Percentiles rank a stretch among this genome's conserved stretches.
Evolutionary conservation across 2,329 filamentous ascomycete genomes (phyloP).

Genomic region (Fusarium protoensiforme): DNA sequence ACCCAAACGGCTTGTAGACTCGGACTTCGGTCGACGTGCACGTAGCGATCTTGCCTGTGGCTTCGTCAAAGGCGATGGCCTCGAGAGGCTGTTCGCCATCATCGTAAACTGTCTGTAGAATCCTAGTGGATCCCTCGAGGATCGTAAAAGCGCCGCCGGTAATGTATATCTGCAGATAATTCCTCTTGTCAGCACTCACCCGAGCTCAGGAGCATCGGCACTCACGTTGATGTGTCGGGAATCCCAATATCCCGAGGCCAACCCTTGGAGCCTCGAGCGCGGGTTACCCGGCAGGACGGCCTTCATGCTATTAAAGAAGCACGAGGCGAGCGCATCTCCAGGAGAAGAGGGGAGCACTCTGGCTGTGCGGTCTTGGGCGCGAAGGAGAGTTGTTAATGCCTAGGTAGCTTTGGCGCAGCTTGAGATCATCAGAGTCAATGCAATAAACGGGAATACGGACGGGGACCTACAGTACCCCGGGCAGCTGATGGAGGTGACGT

Average conservation of each 20-base stretch:
- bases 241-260: constrained; percentile 80
- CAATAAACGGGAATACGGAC: constrained; percentile 22
- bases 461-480: constrained; percentile 4
- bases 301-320: constrained; percentile 70
- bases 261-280: constrained; percentile 79
- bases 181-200: constrained; percentile 12
- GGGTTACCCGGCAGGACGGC: constrained; percentile 83
- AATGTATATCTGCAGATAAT: constrained; percentile 77
- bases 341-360: constrained; percentile 7
- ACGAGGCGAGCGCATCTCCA: constrained; percentile 38
- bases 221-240: constrained; percentile 78
- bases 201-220: constrained; percentile 3
- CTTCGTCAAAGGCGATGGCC: constrained; percentile 83
- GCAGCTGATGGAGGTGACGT: constrained; percentile 34
- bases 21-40: constrained; percentile 75
- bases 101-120: constrained; percentile 92
- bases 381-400: constrained; percentile 5
- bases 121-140: constrained; percentile 76
- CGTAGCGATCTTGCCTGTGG: constrained; percentile 85
- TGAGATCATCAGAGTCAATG: constrained; percentile 28
- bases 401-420: constrained; percentile 13
- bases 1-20: constrained; percentile 80
- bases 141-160: constrained; percentile 90
- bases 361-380: constrained; percentile 5
- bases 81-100: constrained; percentile 77